Percentiles rank a stretch among this genome's conserved stretches.
phyloP scores from a whole-genome alignment of 345 rosid genomes.

The Jatropha curcas region DNA sequence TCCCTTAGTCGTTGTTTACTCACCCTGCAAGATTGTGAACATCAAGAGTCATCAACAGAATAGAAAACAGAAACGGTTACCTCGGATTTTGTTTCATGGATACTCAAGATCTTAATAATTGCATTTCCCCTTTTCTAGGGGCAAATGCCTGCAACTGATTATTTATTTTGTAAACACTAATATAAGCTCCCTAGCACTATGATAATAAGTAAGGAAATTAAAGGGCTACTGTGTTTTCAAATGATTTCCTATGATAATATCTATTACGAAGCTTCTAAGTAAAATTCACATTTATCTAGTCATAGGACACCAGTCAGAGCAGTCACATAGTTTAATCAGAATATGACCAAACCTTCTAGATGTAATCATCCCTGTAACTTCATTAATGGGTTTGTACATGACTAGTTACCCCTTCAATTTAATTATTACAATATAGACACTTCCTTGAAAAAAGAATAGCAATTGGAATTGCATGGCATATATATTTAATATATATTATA shows the following conservation, averaged over 20 bases:
- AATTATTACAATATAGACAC: not conserved
- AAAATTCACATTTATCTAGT: not conserved
- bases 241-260: not conserved
- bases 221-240: not conserved
- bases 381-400: not conserved
- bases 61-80: not conserved
- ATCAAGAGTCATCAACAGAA: constrained; percentile 6
- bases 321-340: not conserved
- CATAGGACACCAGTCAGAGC: not conserved
- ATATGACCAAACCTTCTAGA: not conserved
- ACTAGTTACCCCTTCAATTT: not conserved
- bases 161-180: not conserved
- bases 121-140: not conserved
- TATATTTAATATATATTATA: not conserved
- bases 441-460: not conserved
- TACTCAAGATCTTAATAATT: not conserved
- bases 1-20: constrained; percentile 83
- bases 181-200: not conserved
- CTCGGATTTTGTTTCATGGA: not conserved
- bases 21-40: constrained; percentile 54
- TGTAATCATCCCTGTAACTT: not conserved
- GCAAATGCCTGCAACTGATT: not conserved
- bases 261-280: not conserved
- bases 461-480: not conserved
- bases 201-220: not conserved